A percentile compares a stretch with the other conserved stretches of the same genome.
Evolutionary conservation across 345 rosid genomes (phyloP).

Genomic region (Melaleuca alternifolia): DNA sequence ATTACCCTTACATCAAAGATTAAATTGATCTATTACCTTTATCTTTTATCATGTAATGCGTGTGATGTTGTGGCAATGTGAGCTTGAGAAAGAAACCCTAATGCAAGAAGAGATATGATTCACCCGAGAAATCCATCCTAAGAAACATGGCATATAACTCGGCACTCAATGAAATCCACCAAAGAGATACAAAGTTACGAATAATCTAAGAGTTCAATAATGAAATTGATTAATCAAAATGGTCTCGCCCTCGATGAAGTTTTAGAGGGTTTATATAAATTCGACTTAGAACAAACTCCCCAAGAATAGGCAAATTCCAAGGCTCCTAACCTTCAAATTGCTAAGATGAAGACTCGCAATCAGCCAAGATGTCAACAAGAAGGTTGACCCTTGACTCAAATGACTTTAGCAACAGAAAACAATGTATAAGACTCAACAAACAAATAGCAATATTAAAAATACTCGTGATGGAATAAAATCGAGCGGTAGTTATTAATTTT

Average conservation of each 20-base stretch:
- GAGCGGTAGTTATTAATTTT: neutral
- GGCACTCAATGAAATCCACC: neutral
- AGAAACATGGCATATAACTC: neutral
- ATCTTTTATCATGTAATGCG: neutral
- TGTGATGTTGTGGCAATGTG: neutral
- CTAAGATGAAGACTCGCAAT: neutral
- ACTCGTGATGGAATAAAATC: too few species aligned
- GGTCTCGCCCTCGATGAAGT: neutral
- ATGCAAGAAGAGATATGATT: neutral
- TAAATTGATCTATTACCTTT: neutral
- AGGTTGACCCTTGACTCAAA: neutral
- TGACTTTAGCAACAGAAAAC: neutral
- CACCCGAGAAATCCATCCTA: neutral
- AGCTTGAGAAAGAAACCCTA: neutral
- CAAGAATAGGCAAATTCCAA: neutral
- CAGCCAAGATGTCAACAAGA: neutral
- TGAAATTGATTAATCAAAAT: neutral
- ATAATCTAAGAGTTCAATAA: neutral
- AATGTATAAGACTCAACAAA: neutral
- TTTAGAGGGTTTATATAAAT: neutral
- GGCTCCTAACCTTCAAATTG: neutral
- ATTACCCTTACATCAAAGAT: neutral
- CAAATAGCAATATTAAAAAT: too few species aligned
- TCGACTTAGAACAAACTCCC: neutral
- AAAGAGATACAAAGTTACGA: neutral